A percentile compares a stretch with the other conserved stretches of the same genome.
phyloP scores from a whole-genome alignment of 192 early-diverging fungal species.

The Helicostylum pulchrum region DNA sequence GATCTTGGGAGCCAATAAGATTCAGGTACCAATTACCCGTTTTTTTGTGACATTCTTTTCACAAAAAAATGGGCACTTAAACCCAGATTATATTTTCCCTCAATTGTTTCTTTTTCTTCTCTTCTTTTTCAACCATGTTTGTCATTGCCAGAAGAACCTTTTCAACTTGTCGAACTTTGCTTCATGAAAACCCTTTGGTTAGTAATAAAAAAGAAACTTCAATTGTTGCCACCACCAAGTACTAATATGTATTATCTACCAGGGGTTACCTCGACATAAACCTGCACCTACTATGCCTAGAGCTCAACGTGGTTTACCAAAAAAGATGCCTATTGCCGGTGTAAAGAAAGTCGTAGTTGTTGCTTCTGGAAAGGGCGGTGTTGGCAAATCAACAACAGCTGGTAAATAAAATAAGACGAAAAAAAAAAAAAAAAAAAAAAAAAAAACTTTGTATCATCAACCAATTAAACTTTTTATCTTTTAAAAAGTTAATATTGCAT shows the following conservation, averaged over 20 bases:
- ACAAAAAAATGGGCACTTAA: too few relatives aligned
- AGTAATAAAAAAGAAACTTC: background rate
- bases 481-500: constrained; percentile 68
- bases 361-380: constrained; percentile 88
- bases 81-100: too few relatives aligned
- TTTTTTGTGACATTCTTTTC: too few relatives aligned
- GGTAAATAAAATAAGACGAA: constrained; percentile 39
- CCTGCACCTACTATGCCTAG: constrained; percentile 44
- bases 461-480: too few relatives aligned
- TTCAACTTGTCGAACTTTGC: constrained; percentile 21
- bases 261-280: constrained; percentile 48
- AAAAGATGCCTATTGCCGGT: constrained; percentile 62
- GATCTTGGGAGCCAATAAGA: too few relatives aligned
- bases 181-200: constrained; percentile 54
- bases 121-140: too few relatives aligned
- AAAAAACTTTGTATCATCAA: background rate
- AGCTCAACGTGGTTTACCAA: constrained; percentile 67
- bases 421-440: constrained; percentile 1
- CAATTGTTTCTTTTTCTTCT: too few relatives aligned
- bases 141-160: constrained; percentile 17
- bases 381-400: constrained; percentile 86
- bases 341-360: constrained; percentile 78
- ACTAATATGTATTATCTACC: constrained; percentile 21
- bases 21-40: too few relatives aligned
- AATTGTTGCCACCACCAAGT: background rate